Evolutionary conservation across 768 basidiomycete genomes (phyloP).

Genomic region (Psilocybe tampanensis): DNA sequence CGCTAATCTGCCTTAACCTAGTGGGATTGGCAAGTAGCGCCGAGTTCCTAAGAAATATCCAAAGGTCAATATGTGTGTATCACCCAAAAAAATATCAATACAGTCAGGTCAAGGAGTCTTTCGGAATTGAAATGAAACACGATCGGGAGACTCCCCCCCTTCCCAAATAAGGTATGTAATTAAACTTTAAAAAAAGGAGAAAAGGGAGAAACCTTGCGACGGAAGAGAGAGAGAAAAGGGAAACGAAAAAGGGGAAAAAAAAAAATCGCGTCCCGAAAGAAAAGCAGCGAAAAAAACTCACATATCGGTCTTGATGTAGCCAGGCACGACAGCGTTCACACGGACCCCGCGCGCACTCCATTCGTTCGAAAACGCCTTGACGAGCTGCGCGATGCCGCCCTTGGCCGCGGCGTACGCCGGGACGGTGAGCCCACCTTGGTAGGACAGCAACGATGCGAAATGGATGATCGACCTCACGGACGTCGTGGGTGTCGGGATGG

Average conservation of each 20-base stretch:
- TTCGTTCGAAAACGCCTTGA: conserved; percentile 91
- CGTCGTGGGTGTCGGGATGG: conserved; percentile 38
- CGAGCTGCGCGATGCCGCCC: conserved; percentile 82
- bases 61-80: no score
- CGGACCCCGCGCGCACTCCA: conserved; percentile 89
- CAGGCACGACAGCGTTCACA: conserved; percentile 87
- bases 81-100: neutral
- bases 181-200: neutral
- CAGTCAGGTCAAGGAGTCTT: neutral
- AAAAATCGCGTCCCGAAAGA: neutral
- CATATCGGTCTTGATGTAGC: conserved; percentile 91
- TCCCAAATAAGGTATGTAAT: neutral
- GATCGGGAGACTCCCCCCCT: no score
- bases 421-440: conserved; percentile 70
- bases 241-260: conserved; percentile 2
- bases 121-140: neutral
- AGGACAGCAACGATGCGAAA: conserved; percentile 63
- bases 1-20: conserved; percentile 70
- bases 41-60: conserved; percentile 40
- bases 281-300: no score
- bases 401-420: conserved; percentile 94
- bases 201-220: neutral
- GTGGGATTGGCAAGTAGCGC: conserved; percentile 57
- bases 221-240: conserved; percentile 8
- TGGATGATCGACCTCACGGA: conserved; percentile 66